Evolutionary conservation across 179 eudicot genomes (phyloP), one percentile per base, ranked within the genome.

Genomic region (Silene noctiflora): DNA sequence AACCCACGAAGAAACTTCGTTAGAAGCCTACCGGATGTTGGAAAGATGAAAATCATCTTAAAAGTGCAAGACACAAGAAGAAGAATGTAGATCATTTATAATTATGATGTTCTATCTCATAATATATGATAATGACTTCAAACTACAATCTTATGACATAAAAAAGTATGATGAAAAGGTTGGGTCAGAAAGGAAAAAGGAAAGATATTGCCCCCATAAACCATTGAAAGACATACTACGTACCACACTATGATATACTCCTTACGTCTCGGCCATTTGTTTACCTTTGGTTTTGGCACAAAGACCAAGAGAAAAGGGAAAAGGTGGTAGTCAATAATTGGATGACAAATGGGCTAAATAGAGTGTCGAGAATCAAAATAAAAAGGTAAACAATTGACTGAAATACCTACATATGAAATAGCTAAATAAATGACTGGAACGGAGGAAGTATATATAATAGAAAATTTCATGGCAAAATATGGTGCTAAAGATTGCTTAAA

Each of bases 401-500:
- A 3, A 4, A 29, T 4, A 25, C 27, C 27, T 2, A 25, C 1
- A 25, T 0, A 25, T 25, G 2, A 25, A 25, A 25, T 25, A 1
- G 33, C 0, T 29, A 29, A 29, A 3, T 4, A 29, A 29, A 29
- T 29, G 33, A 29, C 33, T 29, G 33, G 3, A 4, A 29, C 33
- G 33, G 33, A 33, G 0, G 39, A 2, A 33, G 39, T 33, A 33
- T 33, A 33, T 27, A 27, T 27, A 27, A 39, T 51, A 12, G 58
- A 51, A 12, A 14, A 51, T 51, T 51, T 51, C 35, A 74, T 75
- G 80, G 33, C 53, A 71, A 33, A 14, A 59, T 59, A 77, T 59
- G 71, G 60, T 67, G 61, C 61, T 53, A 75, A 73, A 78, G 62
- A 16, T 75, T 46, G 68, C 35, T 76, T 44, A 39, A 64, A 58